Conservation (phyloP, 2,329 filamentous ascomycete species). For the Verruconis gallopava region DNA sequence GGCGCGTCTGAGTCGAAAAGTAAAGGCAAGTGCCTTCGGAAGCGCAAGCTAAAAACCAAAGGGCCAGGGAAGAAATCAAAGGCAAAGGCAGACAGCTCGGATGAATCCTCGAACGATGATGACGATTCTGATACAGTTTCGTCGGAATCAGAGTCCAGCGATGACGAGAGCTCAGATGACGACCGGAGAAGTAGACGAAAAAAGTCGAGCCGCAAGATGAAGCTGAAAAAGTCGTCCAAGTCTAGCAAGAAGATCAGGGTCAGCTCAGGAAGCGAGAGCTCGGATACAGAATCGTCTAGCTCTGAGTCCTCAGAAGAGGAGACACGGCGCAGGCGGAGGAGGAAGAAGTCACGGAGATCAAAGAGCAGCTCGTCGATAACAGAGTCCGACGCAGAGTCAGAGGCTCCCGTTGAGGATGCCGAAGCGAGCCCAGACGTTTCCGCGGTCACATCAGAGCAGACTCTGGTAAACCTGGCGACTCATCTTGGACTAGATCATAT, state of each 20-base stretch:
- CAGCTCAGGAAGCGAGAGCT: constrained; percentile 10
- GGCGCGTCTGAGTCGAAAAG: not conserved
- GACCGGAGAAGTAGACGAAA: constrained; percentile 7
- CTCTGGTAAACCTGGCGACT: not conserved
- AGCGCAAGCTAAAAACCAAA: not conserved
- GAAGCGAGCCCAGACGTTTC: not conserved
- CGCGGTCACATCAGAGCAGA: not conserved
- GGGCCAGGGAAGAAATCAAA: not conserved
- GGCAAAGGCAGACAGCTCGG: not conserved
- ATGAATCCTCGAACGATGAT: not conserved
- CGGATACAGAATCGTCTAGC: constrained; percentile 9
- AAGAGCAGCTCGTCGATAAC: constrained; percentile 5
- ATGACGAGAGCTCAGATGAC: constrained; percentile 3
- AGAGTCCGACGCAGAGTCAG: constrained; percentile 11
- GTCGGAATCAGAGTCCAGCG: not conserved
- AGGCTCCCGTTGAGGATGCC: constrained; percentile 12
- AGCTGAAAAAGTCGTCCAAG: constrained; percentile 14
- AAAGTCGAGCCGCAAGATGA: constrained; percentile 13
- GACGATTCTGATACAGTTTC: constrained; percentile 2
- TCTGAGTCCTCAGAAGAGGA: constrained; percentile 8
- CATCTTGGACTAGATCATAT: not conserved
- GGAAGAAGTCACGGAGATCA: constrained; percentile 13
- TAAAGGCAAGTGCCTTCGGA: not conserved
- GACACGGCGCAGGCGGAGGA: constrained; percentile 11
- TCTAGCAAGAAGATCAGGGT: constrained; percentile 13